Evolutionary conservation across 495 filamentous ascomycete species (phyloP), one percentile per base, ranked within the genome.

Genomic region (Aspergillus wentii): DNA sequence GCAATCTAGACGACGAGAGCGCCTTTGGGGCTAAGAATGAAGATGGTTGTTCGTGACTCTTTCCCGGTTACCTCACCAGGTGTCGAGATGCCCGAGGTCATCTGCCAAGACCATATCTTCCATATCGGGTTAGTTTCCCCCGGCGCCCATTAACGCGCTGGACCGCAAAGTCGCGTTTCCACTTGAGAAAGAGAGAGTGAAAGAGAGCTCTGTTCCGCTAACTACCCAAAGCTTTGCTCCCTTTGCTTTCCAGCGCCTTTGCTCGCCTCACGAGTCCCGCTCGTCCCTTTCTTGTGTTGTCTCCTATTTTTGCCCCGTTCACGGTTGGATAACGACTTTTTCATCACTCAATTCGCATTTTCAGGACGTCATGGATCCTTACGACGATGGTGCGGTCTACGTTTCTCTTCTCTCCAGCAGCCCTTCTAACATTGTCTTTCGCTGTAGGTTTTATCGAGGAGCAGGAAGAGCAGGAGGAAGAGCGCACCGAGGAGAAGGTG

Each of bases 401-500:
- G 27, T 16, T 5, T 27, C 20, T 19, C 19, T 33, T 29, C n/a
- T 23, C 27, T 40, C 35, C 23, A 27, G 33, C 18, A 27, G 32
- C 38, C 9, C 25, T 40, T 27, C 56, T 55, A 18, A 61, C 48
- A 11, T 28, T 21, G 14, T 30, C 10, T 22, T 16, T 41, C 28
- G 32, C 17, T 38, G 1, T 40, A 57, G 53, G 51, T 39, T 57
- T 57, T 34, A 64, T 57, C 49, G 59, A 71, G 54, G 68, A 70
- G 40, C 66, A 70, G 37, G 64, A 74, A 30, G 65, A 81, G 41
- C 73, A 79, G 30, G 82, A 88, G 46, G 83, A 87, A 35, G 84
- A 88, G 42, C 75, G 79, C 52, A 79, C 81, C 20, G 76, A 79
- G 35, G 75, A 94, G 55, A 88, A 94, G 61, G 80, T 92, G 32